These are phyloP conservation scores for Nitzschia sp. DNA, from an alignment of 108 stramenopile species.

Conservation along the genomic window DNA sequence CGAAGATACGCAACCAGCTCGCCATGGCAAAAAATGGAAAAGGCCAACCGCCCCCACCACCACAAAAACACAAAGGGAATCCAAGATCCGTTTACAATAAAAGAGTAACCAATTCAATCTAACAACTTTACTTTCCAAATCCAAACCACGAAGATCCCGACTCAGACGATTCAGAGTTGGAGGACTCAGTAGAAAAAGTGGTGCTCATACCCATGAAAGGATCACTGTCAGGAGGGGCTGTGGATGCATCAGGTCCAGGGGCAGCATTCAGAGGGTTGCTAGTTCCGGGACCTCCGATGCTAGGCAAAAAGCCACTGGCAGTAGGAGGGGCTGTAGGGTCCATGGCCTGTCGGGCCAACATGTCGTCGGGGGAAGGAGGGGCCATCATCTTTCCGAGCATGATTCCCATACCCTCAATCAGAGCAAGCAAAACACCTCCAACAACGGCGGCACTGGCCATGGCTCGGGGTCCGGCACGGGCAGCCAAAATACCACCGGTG, in stretches of 20 bases:
- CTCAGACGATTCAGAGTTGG: constrained; percentile 8
- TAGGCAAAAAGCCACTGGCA: constrained; percentile 68
- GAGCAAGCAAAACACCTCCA: constrained; percentile 92
- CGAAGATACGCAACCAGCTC: too few relatives aligned
- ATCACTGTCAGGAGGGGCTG: constrained; percentile 17
- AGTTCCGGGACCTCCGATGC: constrained; percentile 20
- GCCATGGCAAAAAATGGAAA: too few relatives aligned
- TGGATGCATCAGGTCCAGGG: background rate
- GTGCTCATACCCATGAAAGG: constrained; percentile 32
- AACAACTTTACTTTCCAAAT: constrained; percentile 11
- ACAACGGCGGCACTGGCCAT: constrained; percentile 91
- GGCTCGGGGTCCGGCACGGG: constrained; percentile 94
- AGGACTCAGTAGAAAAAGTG: constrained; percentile 45
- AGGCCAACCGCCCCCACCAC: too few relatives aligned
- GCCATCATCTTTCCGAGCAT: constrained; percentile 62
- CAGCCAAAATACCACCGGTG: constrained; percentile 93
- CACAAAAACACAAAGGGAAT: too few relatives aligned
- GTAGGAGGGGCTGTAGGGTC: constrained; percentile 91
- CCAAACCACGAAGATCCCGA: constrained; percentile 36
- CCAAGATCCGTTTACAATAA: too few relatives aligned
- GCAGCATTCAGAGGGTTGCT: constrained; percentile 1
- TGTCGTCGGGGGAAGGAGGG: constrained; percentile 49
- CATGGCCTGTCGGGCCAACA: constrained; percentile 45
- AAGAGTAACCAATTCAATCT: too few relatives aligned
- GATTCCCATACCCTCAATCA: constrained; percentile 97